Percentiles rank a stretch among this genome's conserved stretches.
Evolutionary conservation across 768 basidiomycete species (phyloP).

Genomic region (Strobilomyces dryophilus): DNA sequence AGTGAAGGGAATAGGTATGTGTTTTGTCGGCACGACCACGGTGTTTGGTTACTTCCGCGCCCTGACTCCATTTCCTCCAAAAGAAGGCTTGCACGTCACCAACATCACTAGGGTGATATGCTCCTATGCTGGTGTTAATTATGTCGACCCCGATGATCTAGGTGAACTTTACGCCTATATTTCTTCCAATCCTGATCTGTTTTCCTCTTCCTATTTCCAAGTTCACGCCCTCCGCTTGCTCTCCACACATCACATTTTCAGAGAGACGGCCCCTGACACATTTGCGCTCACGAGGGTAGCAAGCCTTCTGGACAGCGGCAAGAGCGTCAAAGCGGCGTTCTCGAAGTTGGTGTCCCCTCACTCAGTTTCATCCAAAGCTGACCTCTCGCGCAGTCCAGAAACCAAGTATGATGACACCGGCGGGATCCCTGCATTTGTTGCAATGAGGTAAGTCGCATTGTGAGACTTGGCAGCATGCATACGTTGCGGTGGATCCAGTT

Average conservation of each 20-base stretch:
- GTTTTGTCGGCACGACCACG: neutral
- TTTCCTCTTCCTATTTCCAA: constrained; percentile 18
- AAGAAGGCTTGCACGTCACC: constrained; percentile 18
- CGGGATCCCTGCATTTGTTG: constrained; percentile 68
- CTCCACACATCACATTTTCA: constrained; percentile 73
- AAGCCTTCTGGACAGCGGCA: constrained; percentile 65
- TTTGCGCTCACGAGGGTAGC: constrained; percentile 72
- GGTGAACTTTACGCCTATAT: constrained; percentile 1
- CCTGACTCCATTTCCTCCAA: neutral
- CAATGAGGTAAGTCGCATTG: constrained; percentile 48
- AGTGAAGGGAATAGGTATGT: constrained; percentile 6
- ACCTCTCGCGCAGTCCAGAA: constrained; percentile 40
- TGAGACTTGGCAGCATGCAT: neutral
- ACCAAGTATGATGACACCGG: constrained; percentile 63
- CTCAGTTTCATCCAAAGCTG: neutral
- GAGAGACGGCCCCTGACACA: constrained; percentile 64
- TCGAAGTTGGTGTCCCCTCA: constrained; percentile 36
- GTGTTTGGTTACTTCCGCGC: neutral
- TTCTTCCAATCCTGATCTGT: neutral
- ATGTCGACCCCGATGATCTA: constrained; percentile 18
- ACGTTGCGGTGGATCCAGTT: neutral
- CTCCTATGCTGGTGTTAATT: constrained; percentile 13
- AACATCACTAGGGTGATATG: constrained; percentile 23
- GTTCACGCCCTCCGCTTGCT: constrained; percentile 73
- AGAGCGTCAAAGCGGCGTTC: constrained; percentile 45